A percentile compares a stretch with the other conserved stretches of the same genome.
These are phyloP conservation scores for Macadamia tetraphylla DNA, from an alignment of 164 flowering plant species.

Conservation along the genomic window DNA sequence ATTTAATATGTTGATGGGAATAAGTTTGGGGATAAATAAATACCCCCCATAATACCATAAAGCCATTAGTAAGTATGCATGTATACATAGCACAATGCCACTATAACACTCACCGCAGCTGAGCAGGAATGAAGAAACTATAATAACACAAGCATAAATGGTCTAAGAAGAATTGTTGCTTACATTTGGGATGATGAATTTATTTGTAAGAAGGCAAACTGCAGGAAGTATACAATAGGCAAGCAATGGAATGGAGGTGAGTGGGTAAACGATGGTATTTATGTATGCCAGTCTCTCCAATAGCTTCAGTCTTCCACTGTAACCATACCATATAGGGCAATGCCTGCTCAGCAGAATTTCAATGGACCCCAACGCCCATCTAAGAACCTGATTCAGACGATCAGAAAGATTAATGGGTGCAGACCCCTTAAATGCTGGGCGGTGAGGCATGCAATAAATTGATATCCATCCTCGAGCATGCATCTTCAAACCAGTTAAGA, in stretches of 20 bases:
- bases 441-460: constrained; percentile 90
- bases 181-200: constrained; percentile 96
- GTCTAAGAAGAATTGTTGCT: constrained; percentile 5
- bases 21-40: too few species aligned
- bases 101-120: too few species aligned
- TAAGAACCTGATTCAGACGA: constrained; percentile 94
- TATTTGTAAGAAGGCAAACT: constrained; percentile 82
- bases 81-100: too few species aligned
- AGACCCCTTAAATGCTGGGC: constrained; percentile 98
- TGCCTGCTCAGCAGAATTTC: constrained; percentile 94
- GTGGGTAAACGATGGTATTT: constrained; percentile 86
- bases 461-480: constrained; percentile 99
- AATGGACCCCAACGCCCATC: constrained; percentile 97
- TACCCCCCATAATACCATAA: too few species aligned
- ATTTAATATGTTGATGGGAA: too few species aligned
- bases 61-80: too few species aligned
- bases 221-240: constrained; percentile 93
- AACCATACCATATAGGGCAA: constrained; percentile 98
- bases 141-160: not conserved
- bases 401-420: constrained; percentile 99
- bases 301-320: constrained; percentile 65
- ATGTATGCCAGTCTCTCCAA: constrained; percentile 91
- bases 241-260: constrained; percentile 83
- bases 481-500: constrained; percentile 97
- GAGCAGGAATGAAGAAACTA: too few species aligned